These are phyloP conservation scores for cucumber (Cucumis sativus) DNA, from an alignment of 306 rosid genomes.

Conservation along the genomic window DNA sequence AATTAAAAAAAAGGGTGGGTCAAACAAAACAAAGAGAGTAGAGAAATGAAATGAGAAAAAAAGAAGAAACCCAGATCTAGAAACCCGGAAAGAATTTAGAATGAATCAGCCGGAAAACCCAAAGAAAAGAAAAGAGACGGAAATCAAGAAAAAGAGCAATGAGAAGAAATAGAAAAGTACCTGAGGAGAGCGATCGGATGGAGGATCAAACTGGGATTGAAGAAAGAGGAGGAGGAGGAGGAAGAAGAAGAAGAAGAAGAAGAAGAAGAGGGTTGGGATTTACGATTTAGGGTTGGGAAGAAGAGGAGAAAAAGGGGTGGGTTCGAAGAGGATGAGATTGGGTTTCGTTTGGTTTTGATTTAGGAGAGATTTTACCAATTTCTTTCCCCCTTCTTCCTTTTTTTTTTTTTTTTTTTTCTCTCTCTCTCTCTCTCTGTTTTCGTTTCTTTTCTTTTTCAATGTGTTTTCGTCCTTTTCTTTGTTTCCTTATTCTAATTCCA, in stretches of 20 bases:
- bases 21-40: background rate
- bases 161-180: background rate
- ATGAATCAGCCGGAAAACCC: background rate
- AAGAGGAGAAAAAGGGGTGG: background rate
- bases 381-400: background rate
- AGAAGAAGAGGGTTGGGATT: background rate
- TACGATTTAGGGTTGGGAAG: slow-evolving; percentile 1
- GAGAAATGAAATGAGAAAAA: background rate
- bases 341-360: background rate
- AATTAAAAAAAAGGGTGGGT: background rate
- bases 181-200: background rate
- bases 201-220: background rate
- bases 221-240: no score
- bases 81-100: background rate
- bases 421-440: background rate
- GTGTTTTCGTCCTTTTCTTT: slow-evolving; percentile 3
- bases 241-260: background rate
- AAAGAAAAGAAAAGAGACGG: background rate
- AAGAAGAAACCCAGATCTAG: slow-evolving; percentile 1
- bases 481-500: background rate
- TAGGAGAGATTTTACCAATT: background rate
- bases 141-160: background rate
- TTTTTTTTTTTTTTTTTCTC: background rate
- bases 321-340: slow-evolving; percentile 10
- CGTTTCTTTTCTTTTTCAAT: background rate